phyloP scores from a whole-genome alignment of 2,329 filamentous ascomycete genomes.

The Hymenoscyphus infarciens region DNA sequence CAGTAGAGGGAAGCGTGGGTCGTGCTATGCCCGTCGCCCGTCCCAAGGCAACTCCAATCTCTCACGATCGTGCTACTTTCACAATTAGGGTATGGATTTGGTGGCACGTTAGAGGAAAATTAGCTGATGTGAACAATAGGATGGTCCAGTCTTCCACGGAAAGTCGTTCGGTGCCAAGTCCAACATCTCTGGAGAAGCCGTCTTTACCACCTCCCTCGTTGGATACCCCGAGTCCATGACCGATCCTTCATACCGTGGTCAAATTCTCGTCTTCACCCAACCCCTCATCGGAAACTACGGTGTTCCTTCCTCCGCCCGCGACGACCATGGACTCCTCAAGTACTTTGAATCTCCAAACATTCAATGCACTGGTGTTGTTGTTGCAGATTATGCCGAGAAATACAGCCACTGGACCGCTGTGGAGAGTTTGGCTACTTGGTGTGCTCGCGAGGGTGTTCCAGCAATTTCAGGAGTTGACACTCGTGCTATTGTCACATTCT shows the following conservation, averaged over 20 bases:
- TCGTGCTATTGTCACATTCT: slow-evolving; percentile 89
- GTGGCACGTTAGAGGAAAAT: slow-evolving; percentile 4
- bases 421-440: slow-evolving; percentile 90
- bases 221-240: slow-evolving; percentile 96
- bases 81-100: slow-evolving; percentile 72
- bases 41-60: slow-evolving; percentile 61
- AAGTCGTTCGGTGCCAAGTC: slow-evolving; percentile 94
- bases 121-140: slow-evolving; percentile 47
- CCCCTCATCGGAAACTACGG: slow-evolving; percentile 98
- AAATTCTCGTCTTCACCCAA: slow-evolving; percentile 98
- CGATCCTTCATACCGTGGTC: slow-evolving; percentile 83
- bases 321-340: slow-evolving; percentile 86
- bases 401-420: slow-evolving; percentile 99
- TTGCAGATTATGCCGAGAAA: slow-evolving; percentile 86
- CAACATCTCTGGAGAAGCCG: slow-evolving; percentile 96
- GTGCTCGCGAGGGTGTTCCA: slow-evolving; percentile 90
- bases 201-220: slow-evolving; percentile 97
- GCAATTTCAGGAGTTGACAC: slow-evolving; percentile 97
- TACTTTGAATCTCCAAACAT: slow-evolving; percentile 99
- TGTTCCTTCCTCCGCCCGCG: slow-evolving; percentile 80
- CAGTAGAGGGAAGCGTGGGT: slow-evolving; percentile 65
- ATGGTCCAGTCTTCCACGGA: slow-evolving; percentile 93
- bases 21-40: slow-evolving; percentile 61
- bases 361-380: slow-evolving; percentile 92
- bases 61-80: slow-evolving; percentile 80